Base-by-base conservation (phyloP, 1,284 basidiomycete genomes). In the Coniophora puteana region DNA sequence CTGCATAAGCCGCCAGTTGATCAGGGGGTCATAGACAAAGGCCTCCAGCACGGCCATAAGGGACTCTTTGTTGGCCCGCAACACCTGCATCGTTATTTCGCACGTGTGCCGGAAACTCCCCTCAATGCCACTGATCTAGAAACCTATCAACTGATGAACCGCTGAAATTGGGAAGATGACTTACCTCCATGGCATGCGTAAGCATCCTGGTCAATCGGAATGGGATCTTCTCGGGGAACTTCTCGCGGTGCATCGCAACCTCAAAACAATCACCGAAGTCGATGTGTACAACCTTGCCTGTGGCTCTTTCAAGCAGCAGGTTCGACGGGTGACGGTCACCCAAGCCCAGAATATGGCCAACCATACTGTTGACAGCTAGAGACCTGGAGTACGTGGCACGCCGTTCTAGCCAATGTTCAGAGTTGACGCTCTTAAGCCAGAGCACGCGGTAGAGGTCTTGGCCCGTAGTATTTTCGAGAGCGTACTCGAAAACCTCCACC, bases 281-380 rank as follows among this genome's bases (percentile, higher is more conserved):
- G 51, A 99, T 97, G 59, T 99, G 83, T 28, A 99, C 88, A 37
- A 99, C 88, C 63, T 97, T 94, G 32, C 96, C 96, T 2, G 91
- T 93, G 45, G 83, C 82, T 49, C 94, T 82, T 61, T 96, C 93
- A 31, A 99, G 74, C 56, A 99, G 76, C 45, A 99, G 65, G 68
- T 99, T 99, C 43, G 90, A 94, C 23, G 96, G 96, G 66, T 99
- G 96, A 18, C 96, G 83, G 67, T 99, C 96, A n/a, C 96, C 96
- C 14, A 99, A 71, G 33, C 96, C 96, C 40, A 99, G 75, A 49
- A 99, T 97, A 66, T 99, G 94, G 13, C 93, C 93, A 48, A 94
- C 89, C 90, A 96, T 97, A 53, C 89, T 93, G 61, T 91, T 97
- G 42, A 95, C 88, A 6, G 93, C 96, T 36, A 99, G 78, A 29